Conservation (phyloP, 306 rosid genomes). For the Astragalus membranaceus region DNA sequence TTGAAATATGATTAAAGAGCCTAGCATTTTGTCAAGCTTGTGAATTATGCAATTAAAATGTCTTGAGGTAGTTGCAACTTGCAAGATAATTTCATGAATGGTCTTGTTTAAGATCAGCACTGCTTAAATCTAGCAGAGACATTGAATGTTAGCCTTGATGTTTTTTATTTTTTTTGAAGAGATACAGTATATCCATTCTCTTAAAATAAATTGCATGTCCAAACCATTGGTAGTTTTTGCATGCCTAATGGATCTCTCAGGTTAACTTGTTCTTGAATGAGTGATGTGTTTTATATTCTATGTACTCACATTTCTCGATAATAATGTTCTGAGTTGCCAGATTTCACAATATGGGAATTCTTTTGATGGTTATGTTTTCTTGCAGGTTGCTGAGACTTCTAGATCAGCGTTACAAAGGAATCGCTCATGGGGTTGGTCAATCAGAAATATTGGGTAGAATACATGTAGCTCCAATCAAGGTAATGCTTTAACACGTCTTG, state of each 20-base stretch:
- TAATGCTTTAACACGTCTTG: constrained; percentile 20
- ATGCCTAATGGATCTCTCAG: background rate
- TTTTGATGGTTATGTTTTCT: constrained; percentile 18
- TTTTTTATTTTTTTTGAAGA: too few species aligned
- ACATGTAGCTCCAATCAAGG: constrained; percentile 99
- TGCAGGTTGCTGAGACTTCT: constrained; percentile 88
- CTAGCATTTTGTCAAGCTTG: too few species aligned
- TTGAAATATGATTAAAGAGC: too few species aligned
- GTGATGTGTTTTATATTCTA: background rate
- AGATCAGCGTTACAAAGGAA: constrained; percentile 90
- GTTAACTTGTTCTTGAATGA: background rate
- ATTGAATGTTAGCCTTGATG: too few species aligned
- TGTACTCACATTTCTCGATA: background rate
- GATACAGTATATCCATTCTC: too few species aligned
- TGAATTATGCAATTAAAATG: too few species aligned
- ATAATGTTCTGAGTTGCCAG: background rate
- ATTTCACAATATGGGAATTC: constrained; percentile 7
- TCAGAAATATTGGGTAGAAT: constrained; percentile 92
- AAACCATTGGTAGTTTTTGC: background rate
- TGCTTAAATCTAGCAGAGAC: too few species aligned
- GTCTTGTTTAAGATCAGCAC: too few species aligned
- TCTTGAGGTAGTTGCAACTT: too few species aligned
- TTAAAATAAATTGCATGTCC: background rate
- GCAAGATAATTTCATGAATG: too few species aligned
- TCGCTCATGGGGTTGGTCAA: constrained; percentile 98